Conservation (phyloP, 148 eudicot species). For the Arbutus unedo region DNA sequence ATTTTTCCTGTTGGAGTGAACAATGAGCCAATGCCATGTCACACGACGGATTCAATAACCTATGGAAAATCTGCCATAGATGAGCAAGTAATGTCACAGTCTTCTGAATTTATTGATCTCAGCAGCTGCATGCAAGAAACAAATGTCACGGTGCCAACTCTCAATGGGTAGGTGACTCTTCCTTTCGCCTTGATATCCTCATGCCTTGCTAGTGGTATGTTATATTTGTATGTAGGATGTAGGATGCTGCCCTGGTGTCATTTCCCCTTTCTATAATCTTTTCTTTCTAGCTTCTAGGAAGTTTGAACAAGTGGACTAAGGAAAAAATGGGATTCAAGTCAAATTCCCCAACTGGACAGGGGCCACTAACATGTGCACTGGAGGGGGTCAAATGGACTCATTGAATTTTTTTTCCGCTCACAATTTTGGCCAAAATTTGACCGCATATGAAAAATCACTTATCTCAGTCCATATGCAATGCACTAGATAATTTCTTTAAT, state of each 20-base stretch:
- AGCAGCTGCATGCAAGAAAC: slow-evolving; percentile 65
- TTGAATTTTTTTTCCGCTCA: no score
- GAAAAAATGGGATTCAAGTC: no score
- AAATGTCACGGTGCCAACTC: slow-evolving; percentile 77
- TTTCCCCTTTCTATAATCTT: not conserved
- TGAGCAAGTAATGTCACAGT: slow-evolving; percentile 22
- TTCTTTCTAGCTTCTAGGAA: slow-evolving; percentile 2
- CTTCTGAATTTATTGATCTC: slow-evolving; percentile 57
- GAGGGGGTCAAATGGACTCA: no score
- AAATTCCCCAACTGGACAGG: no score
- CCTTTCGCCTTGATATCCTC: not conserved
- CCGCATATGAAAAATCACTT: no score
- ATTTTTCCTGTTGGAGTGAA: slow-evolving; percentile 49
- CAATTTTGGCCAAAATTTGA: no score
- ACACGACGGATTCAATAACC: slow-evolving; percentile 18
- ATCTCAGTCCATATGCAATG: no score
- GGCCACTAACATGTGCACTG: no score
- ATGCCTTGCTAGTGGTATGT: not conserved
- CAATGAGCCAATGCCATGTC: slow-evolving; percentile 26
- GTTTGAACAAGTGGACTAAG: not conserved
- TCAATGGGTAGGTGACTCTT: slow-evolving; percentile 90
- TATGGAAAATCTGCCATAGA: slow-evolving; percentile 26
- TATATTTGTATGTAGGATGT: not conserved
- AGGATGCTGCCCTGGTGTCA: not conserved
- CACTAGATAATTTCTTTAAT: no score